phyloP scores from a whole-genome alignment of 331 rosid genomes.

The Dryas integrifolia region DNA sequence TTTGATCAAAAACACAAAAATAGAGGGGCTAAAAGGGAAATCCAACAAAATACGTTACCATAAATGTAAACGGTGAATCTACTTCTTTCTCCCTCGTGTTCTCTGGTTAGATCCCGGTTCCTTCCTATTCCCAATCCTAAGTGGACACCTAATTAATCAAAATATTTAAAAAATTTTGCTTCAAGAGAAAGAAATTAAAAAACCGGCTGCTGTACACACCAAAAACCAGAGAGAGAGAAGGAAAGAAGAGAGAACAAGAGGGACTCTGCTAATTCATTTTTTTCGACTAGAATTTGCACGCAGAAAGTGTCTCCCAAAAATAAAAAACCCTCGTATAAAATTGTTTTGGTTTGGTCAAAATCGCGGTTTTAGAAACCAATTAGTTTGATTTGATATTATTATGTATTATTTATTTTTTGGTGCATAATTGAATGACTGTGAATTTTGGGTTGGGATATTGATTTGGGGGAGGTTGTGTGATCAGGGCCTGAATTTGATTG shows the following conservation, averaged over 20 bases:
- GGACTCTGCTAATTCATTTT: slow-evolving; percentile 38
- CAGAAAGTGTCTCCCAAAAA: background rate
- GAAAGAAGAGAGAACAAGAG: slow-evolving; percentile 32
- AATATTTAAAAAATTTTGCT: slow-evolving; percentile 21
- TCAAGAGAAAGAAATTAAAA: slow-evolving; percentile 20
- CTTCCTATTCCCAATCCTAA: background rate
- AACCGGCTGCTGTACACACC: slow-evolving; percentile 69
- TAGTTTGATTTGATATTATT: background rate
- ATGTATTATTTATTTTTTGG: background rate
- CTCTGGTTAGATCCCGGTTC: background rate
- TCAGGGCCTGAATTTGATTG: slow-evolving; percentile 44
- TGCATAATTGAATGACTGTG: background rate
- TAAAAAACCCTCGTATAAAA: background rate
- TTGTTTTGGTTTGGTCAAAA: slow-evolving; percentile 9
- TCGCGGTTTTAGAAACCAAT: slow-evolving; percentile 8
- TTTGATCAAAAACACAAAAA: background rate
- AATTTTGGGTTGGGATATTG: slow-evolving; percentile 34
- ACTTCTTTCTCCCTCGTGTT: background rate
- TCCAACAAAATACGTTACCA: background rate
- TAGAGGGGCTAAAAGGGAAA: slow-evolving; percentile 21
- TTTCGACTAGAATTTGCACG: slow-evolving; percentile 40
- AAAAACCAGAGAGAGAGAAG: slow-evolving; percentile 49
- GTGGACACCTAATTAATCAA: slow-evolving; percentile 4
- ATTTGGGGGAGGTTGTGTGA: slow-evolving; percentile 36
- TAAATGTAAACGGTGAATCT: background rate